Evolutionary conservation across 805 yeast species (phyloP).

Genomic region (Candida incommunis): DNA sequence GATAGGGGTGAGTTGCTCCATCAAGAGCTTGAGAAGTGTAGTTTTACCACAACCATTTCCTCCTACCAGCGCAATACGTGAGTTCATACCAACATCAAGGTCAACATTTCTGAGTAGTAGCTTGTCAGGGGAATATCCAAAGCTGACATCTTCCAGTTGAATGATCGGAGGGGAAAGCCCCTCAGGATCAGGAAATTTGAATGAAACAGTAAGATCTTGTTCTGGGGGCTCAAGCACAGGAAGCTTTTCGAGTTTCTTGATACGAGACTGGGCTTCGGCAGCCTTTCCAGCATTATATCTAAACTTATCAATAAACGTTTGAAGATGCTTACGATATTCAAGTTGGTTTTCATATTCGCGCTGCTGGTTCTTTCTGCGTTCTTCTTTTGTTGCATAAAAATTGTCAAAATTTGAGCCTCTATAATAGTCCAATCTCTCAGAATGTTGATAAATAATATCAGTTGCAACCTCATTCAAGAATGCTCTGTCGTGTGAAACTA

Average conservation of each 20-base stretch:
- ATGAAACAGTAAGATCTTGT: constrained; percentile 71
- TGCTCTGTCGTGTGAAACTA: constrained; percentile 96
- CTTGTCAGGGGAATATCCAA: constrained; percentile 61
- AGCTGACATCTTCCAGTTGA: constrained; percentile 73
- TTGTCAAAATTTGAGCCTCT: constrained; percentile 81
- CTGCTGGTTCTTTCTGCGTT: constrained; percentile 81
- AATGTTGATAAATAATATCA: constrained; percentile 94
- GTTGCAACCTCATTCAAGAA: constrained; percentile 97
- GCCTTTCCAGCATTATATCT: constrained; percentile 97
- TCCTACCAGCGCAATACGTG: constrained; percentile 94
- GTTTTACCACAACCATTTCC: constrained; percentile 99
- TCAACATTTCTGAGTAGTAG: constrained; percentile 65
- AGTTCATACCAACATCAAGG: constrained; percentile 81
- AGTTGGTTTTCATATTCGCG: constrained; percentile 96
- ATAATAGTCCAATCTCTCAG: constrained; percentile 92
- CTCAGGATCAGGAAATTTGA: constrained; percentile 93
- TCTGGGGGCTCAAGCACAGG: constrained; percentile 91
- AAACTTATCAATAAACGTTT: constrained; percentile 87
- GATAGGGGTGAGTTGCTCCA: constrained; percentile 63
- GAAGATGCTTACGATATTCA: constrained; percentile 90
- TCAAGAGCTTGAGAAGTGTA: constrained; percentile 72
- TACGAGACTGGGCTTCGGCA: constrained; percentile 94
- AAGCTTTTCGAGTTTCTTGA: constrained; percentile 87
- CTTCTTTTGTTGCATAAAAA: constrained; percentile 88
- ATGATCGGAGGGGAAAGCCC: constrained; percentile 84